Base-by-base conservation (phyloP, 2,329 filamentous ascomycete species). In the Fusarium pseudocircinatum region DNA sequence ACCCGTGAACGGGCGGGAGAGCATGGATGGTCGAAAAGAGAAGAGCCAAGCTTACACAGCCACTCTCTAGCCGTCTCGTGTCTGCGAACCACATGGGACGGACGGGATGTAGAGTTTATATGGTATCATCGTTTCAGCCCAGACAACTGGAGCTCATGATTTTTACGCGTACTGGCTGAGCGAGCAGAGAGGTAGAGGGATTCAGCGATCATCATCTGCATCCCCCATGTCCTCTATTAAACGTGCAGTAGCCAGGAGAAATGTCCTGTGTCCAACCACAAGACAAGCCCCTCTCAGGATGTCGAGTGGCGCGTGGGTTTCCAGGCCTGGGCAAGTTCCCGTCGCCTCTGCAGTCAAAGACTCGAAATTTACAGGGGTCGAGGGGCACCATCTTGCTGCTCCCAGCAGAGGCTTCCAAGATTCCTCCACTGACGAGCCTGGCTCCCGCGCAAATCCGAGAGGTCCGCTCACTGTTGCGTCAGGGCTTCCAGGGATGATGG, bases 21-120 rank as follows among this genome's bases (percentile, higher is more conserved):
- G 26, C 53, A 50, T 46, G 44, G 63, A 64, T 69, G 44, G 47
- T 44, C 13, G 22, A 46, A 59, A 72, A 40, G 47, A 52, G 49
- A 26, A 52, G n/a, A 52, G 63, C 71, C 71, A 73, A 70, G 63
- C 43, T 49, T 73, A 66, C 72, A 73, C 72, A 74, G 72, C 72
- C 72, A 74, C 72, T 63, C 60, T 73, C 68, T 36, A 61, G 58
- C 47, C 54, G 64, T 70, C 72, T 72, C 72, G 68, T 73, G 63
- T 63, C 63, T 72, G 52, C 63, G 66, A 72, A 74, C 63, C 57
- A 62, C 71, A 72, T 47, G 59, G 52, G 46, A 57, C 37, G 52
- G 50, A 52, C 34, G 66, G 47, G 42, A 73, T 52, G 58, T 24
- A 63, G 60, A 61, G 40, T 30, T 46, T 60, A 32, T 32, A 56